Conservation (phyloP, 2,329 filamentous ascomycete genomes). For the Claviceps sorghi region DNA sequence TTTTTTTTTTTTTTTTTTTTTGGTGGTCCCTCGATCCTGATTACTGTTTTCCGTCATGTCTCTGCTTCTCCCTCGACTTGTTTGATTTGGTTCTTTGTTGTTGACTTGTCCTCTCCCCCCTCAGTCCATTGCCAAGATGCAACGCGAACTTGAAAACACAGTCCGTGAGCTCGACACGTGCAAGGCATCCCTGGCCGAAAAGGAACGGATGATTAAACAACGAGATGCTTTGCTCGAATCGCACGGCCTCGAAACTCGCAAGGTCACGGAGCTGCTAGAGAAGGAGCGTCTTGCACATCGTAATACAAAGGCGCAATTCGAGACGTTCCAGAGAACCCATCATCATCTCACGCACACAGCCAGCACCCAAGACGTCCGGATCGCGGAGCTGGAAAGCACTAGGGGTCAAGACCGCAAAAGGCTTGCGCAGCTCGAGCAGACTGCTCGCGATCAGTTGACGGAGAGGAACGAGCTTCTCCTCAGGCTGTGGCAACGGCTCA, state of each 20-base stretch:
- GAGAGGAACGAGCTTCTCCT: constrained; percentile 84
- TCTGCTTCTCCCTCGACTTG: neutral
- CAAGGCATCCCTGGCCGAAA: constrained; percentile 69
- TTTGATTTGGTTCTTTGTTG: neutral
- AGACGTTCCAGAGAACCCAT: constrained; percentile 76
- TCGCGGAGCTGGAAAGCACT: constrained; percentile 71
- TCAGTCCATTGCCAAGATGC: constrained; percentile 70
- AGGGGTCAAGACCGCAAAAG: constrained; percentile 65
- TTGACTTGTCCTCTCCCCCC: neutral
- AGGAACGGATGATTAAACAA: constrained; percentile 78
- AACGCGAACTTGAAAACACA: constrained; percentile 74
- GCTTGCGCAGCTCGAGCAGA: constrained; percentile 59
- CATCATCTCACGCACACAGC: constrained; percentile 78
- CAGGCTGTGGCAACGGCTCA: constrained; percentile 79
- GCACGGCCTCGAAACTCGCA: constrained; percentile 72
- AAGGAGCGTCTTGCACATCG: constrained; percentile 77
- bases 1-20: too few relatives aligned
- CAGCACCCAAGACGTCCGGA: constrained; percentile 68
- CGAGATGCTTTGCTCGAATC: constrained; percentile 80
- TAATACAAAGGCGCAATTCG: constrained; percentile 75
- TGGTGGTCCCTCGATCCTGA: neutral
- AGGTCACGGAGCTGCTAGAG: constrained; percentile 74
- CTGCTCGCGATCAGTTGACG: constrained; percentile 71
- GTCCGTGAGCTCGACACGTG: constrained; percentile 67
- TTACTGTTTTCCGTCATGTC: neutral